Evolutionary conservation across 2,329 filamentous ascomycete species (phyloP), one percentile per base, ranked within the genome.

Genomic region (Balansia obtecta): DNA sequence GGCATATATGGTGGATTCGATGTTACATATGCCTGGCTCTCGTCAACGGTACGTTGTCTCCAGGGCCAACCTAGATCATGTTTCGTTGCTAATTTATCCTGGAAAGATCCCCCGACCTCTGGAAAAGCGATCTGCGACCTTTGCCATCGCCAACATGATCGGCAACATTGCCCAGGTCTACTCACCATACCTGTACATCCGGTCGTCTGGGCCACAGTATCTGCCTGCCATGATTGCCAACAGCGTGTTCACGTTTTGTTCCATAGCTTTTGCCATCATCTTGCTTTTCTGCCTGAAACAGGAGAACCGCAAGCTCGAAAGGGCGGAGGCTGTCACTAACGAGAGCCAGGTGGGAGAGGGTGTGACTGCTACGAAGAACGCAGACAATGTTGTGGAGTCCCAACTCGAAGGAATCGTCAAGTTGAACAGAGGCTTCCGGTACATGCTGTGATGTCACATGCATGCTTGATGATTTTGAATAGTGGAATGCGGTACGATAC

Each of bases 151-250:
- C 20, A 51, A 51, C 50, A 51, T 51, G 50, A 22, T 51, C 5
- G 50, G 50, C 40, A 51, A 51, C 16, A 30, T 51, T 12, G 50
- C 50, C 34, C 50, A 51, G 37, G 40, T 51, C 22, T 51, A 51
- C 46, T 51, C 50, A 16, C 50, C 50, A 6, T 48, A 51, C 15
- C 41, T 51, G 32, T 51, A 51, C 34, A 22, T 33, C 9, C 39
- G 45, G 44, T 45, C 50, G 3, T 48, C 45, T 15, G 50, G 45
- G 11, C 50, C 46, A 16, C 50, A 48, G 18, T 51, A 51, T 27
- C 34, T 51, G 34, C 45, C 50, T 10, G 50, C 50, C 45, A 51
- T 51, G 50, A 48, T 51, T 32, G 33, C 50, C 50, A 51, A 51
- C 33, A 37, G 45, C 46, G 45, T 37, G 4, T 51, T 51, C n/a